Conservation (phyloP, 345 rosid genomes). For the Leavenworthia alabamica region DNA sequence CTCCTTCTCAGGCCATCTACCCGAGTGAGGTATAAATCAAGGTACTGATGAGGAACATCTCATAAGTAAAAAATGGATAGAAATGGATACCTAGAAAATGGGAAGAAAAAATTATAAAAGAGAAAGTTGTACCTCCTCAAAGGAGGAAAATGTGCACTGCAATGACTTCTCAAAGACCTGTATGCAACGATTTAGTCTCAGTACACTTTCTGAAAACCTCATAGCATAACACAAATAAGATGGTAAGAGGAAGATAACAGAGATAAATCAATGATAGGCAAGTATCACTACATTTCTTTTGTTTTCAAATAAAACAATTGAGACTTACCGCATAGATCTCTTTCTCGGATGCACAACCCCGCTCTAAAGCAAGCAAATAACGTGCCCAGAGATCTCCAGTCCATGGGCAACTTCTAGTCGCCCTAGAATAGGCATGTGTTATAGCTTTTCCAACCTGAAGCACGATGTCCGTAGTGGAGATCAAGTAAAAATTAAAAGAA, state of each 20-base stretch:
- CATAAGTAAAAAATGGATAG: background rate
- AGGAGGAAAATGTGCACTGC: slow-evolving; percentile 63
- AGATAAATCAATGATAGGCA: background rate
- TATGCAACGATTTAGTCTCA: slow-evolving; percentile 20
- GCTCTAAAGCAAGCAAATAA: slow-evolving; percentile 76
- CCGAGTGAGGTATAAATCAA: slow-evolving; percentile 74
- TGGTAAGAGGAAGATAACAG: slow-evolving; percentile 2
- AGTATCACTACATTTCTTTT: background rate
- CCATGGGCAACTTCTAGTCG: slow-evolving; percentile 83
- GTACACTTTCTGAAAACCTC: background rate
- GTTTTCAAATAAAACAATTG: background rate
- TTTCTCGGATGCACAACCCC: slow-evolving; percentile 52
- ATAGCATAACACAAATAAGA: background rate
- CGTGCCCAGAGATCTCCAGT: slow-evolving; percentile 81
- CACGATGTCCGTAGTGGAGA: background rate
- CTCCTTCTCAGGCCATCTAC: slow-evolving; percentile 86
- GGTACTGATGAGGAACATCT: slow-evolving; percentile 55
- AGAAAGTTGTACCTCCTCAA: slow-evolving; percentile 59
- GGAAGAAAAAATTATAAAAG: background rate
- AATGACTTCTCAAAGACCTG: slow-evolving; percentile 86
- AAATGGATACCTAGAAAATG: slow-evolving; percentile 2
- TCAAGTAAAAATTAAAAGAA: background rate
- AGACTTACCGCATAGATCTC: slow-evolving; percentile 64
- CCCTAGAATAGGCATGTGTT: slow-evolving; percentile 67
- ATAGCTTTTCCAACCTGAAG: slow-evolving; percentile 66